Base-by-base conservation (phyloP, 495 filamentous ascomycete species). In the Aspergillus ostianus region DNA sequence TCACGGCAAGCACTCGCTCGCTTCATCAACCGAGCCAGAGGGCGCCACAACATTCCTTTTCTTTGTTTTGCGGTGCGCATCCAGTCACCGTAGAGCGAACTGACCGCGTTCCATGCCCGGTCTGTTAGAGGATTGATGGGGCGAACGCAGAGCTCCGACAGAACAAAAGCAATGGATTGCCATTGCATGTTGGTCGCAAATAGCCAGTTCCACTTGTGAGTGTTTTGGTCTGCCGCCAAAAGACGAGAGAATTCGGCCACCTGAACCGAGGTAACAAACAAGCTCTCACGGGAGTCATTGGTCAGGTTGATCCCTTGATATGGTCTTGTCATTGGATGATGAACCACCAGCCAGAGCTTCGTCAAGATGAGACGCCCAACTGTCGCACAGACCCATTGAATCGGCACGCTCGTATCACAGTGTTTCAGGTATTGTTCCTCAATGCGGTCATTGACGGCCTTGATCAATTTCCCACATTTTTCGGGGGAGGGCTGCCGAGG, bases 101-200 rank as follows among this genome's bases (percentile, higher is more conserved):
- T 85, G 9, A 97, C 77, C 0, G 90, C 89, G 13, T 73, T 71
- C 93, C 93, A 98, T 2, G 89, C 92, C 4, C 93, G 83, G 55
- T 96, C 89, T 2, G 90, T 89, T 13, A 88, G 57, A 63, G 86
- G 85, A 51, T 86, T 80, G 36, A 80, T 82, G 19, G 87, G 85
- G 21, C 90, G 85, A 23, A 88, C 83, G 65, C 88, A 88, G 4
- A 95, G 79, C 64, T 97, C 93, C 0, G 90, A 73, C 7, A 96
- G 71, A 6, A 75, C 78, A 64, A 90, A 90, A 2, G 87, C 89
- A 4, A 94, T 80, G 5, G 91, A 89, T 60, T 93, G 89, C 87
- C 88, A 91, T 58, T 93, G 90, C 19, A 87, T 86, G 68, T 93
- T 91, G 0, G 86, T 90, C 65, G 85, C 82, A 73, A 91, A 92